Evolutionary conservation across 768 basidiomycete genomes (phyloP), one percentile per base, ranked within the genome.

Genomic region (Hypholoma sublateritium): DNA sequence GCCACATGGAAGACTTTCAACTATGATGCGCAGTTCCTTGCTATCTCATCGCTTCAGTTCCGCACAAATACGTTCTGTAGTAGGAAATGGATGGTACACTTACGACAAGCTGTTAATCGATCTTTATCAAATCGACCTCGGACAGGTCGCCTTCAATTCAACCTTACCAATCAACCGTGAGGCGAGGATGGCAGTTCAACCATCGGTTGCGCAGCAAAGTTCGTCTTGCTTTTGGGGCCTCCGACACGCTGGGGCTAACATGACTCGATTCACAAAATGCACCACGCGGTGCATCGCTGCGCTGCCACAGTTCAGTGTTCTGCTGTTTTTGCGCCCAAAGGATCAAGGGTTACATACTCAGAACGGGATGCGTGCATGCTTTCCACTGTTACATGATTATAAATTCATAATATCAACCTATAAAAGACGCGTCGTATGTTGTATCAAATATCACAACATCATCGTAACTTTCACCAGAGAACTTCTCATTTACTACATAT

Each of bases 121-220:
- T n/a, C 39, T 12, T 42, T 42, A 28, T 24, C 16, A 25, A 52
- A 24, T 52, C 39, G 21, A 14, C 50, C 50, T 52, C 16, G 37
- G 36, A 19, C 50, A 52, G 5, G 37, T 16, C 16, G 7, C 4
- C 50, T 42, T 25, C 39, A 12, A 42, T 39, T 39, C 21, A 42
- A 37, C 39, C 50, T 52, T 19, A 52, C 50, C 37, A 52, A 53
- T 42, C 24, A 19, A 45, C 52, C 52, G 52, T 19, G 7, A 25
- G 12, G 19, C 11, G 19, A 21, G 44, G 44, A 46, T 32, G 28
- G 1, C 28, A 32, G 28, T 6, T 5, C 6, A 32, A 32, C 28
- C 1, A 24, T 1, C 52, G 42, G 41, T 36, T 36, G 52, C 52
- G 52, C 52, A 36, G 17, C 7, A 16, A n/a, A n/a, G n/a, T 32